phyloP scores from a whole-genome alignment of 257 asterid species.

The Gynochthodes officinalis region DNA sequence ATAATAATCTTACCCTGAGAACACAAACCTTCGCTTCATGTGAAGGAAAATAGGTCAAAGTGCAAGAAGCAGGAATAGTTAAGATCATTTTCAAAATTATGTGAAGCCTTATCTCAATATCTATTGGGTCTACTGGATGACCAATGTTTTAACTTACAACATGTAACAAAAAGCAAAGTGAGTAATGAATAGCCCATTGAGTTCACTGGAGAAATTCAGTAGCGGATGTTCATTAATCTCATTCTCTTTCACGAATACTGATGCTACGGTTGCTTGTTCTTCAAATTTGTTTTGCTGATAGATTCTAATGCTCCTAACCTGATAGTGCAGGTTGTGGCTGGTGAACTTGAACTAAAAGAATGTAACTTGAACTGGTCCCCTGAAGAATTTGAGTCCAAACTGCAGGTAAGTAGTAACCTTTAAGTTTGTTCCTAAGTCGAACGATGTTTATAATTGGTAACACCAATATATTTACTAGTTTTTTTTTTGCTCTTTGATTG shows the following conservation, averaged over 20 bases:
- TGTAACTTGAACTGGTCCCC: slow-evolving; percentile 90
- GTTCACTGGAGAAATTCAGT: not conserved
- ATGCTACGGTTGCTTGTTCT: slow-evolving; percentile 13
- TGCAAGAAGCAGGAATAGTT: not conserved
- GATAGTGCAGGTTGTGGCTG: slow-evolving; percentile 78
- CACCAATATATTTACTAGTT: not conserved
- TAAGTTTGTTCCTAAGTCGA: not conserved
- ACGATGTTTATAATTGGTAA: not conserved
- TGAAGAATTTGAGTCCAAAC: slow-evolving; percentile 92
- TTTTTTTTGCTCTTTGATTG: not conserved
- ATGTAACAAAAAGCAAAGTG: not conserved
- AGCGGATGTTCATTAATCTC: not conserved
- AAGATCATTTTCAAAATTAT: not conserved
- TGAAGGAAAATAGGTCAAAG: not conserved
- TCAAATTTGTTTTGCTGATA: not conserved
- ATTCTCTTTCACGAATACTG: slow-evolving; percentile 6
- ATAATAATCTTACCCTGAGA: not conserved
- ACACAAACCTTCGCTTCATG: not conserved
- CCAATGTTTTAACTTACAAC: not conserved
- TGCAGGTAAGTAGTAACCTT: slow-evolving; percentile 50
- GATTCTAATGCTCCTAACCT: not conserved
- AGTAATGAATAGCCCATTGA: not conserved
- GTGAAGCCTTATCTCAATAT: not conserved
- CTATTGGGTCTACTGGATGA: not conserved
- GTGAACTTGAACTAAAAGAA: slow-evolving; percentile 94